Percentiles rank a stretch among this genome's conserved stretches.
phyloP scores from a whole-genome alignment of 495 filamentous ascomycete genomes.

The Terfezia claveryi region DNA sequence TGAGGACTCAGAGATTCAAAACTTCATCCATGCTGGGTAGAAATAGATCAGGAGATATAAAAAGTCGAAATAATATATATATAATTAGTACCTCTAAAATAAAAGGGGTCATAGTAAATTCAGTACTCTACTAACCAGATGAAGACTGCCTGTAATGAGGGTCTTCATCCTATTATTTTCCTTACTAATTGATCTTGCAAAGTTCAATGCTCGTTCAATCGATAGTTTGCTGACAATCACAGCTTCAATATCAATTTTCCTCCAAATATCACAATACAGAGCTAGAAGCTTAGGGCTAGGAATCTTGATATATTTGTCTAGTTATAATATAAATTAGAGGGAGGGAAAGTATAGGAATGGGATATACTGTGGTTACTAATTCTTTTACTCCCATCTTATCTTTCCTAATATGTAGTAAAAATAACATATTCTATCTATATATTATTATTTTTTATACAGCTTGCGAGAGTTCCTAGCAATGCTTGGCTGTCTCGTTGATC shows the following conservation, averaged over 20 bases:
- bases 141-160: conserved; percentile 40
- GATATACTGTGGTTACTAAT: not conserved
- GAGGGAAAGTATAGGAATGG: no score
- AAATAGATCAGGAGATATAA: no score
- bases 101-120: conserved; percentile 12
- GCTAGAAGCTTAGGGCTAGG: conserved; percentile 13
- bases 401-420: conserved; percentile 11
- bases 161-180: conserved; percentile 20
- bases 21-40: no score
- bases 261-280: conserved; percentile 16
- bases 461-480: no score
- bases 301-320: conserved; percentile 17
- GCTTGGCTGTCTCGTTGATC: no score
- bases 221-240: conserved; percentile 10
- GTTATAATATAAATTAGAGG: no score
- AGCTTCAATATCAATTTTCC: conserved; percentile 10
- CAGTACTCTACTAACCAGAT: conserved; percentile 38
- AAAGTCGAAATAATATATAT: no score
- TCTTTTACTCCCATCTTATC: not conserved
- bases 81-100: no score
- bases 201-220: not conserved
- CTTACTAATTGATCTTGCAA: conserved; percentile 11
- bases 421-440: conserved; percentile 11
- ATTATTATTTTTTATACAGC: no score
- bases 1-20: no score